Percentiles rank a stretch among this genome's conserved stretches.
Conservation (phyloP, 2,329 filamentous ascomycete species). For the Aspergillus sergii region DNA sequence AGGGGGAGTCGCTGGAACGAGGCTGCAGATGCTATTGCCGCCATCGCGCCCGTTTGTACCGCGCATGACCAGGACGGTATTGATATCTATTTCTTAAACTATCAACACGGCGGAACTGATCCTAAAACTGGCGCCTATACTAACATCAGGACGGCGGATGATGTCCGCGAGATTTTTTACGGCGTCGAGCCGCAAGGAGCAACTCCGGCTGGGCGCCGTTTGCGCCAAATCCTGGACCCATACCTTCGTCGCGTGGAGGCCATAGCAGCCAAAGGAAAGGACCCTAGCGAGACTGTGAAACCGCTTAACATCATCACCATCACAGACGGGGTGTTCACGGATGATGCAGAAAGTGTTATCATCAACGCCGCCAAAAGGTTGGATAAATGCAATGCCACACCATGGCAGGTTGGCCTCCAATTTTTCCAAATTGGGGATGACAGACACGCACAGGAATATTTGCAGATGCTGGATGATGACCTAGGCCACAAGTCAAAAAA, state of each 20-base stretch:
- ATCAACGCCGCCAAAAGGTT: slow-evolving; percentile 69
- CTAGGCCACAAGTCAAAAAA: slow-evolving; percentile 53
- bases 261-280: slow-evolving; percentile 40
- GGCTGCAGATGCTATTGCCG: slow-evolving; percentile 67
- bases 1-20: slow-evolving; percentile 74
- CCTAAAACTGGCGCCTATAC: slow-evolving; percentile 60
- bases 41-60: slow-evolving; percentile 82
- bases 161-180: slow-evolving; percentile 72
- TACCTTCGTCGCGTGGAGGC: slow-evolving; percentile 65
- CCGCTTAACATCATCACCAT: slow-evolving; percentile 91
- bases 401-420: slow-evolving; percentile 86
- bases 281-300: slow-evolving; percentile 55
- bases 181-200: slow-evolving; percentile 63
- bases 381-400: slow-evolving; percentile 58
- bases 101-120: slow-evolving; percentile 45
- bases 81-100: slow-evolving; percentile 90
- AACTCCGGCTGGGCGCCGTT: slow-evolving; percentile 74
- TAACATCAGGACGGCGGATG: slow-evolving; percentile 60
- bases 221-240: slow-evolving; percentile 71
- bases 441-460: slow-evolving; percentile 61
- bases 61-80: slow-evolving; percentile 79
- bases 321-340: slow-evolving; percentile 81
- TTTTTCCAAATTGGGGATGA: slow-evolving; percentile 94
- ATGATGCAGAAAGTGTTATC: slow-evolving; percentile 75
- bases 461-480: slow-evolving; percentile 76